Conservation (phyloP, 345 rosid species). For the Arabidopsis arenosa region DNA sequence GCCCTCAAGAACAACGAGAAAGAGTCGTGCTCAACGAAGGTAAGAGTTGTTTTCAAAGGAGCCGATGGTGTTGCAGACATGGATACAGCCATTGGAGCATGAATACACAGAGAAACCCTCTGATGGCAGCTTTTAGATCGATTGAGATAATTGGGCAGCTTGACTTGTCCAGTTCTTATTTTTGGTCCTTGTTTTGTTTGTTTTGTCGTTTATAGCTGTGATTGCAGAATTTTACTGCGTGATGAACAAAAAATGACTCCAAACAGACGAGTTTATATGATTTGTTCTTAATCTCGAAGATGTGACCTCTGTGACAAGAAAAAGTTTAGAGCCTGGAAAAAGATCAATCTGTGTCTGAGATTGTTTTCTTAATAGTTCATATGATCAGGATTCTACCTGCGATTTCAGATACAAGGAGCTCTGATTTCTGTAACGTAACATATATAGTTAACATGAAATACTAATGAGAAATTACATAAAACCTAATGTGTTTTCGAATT, state of each 20-base stretch:
- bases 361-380: neutral
- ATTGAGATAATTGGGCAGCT: slow-evolving; percentile 30
- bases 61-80: slow-evolving; percentile 68
- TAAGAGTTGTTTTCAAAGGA: slow-evolving; percentile 76
- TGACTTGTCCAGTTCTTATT: slow-evolving; percentile 28
- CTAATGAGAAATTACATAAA: no score
- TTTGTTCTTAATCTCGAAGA: slow-evolving; percentile 25
- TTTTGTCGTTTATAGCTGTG: slow-evolving; percentile 28
- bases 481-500: neutral
- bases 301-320: slow-evolving; percentile 4
- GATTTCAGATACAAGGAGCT: no score
- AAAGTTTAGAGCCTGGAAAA: slow-evolving; percentile 8
- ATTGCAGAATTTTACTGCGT: slow-evolving; percentile 18
- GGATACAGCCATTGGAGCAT: slow-evolving; percentile 90
- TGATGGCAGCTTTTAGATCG: slow-evolving; percentile 18
- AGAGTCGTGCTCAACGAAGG: slow-evolving; percentile 60
- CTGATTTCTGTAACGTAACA: no score
- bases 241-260: neutral
- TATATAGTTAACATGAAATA: no score
- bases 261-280: slow-evolving; percentile 36
- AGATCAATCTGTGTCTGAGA: neutral
- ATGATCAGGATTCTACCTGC: neutral
- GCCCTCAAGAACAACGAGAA: slow-evolving; percentile 61
- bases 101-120: slow-evolving; percentile 24
- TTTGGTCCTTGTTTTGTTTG: slow-evolving; percentile 22